These are phyloP conservation scores for Lichtheimia ramosa DNA, from an alignment of 371 early-diverging fungal species.

Conservation along the genomic window DNA sequence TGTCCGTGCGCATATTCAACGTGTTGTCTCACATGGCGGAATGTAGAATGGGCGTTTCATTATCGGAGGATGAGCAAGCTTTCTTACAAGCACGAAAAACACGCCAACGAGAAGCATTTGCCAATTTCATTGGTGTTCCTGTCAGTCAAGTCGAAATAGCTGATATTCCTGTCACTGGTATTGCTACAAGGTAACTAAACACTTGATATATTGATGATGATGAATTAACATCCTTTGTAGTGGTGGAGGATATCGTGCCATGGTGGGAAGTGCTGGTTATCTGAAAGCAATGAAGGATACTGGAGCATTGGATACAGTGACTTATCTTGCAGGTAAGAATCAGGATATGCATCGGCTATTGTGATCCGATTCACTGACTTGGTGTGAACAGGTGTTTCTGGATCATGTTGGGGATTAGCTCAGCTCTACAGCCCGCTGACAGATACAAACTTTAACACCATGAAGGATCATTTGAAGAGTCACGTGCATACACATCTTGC, in stretches of 20 bases:
- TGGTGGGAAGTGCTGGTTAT: conserved; percentile 65
- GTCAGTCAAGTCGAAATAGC: conserved; percentile 52
- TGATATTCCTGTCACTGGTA: conserved; percentile 66
- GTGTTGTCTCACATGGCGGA: too few relatives aligned
- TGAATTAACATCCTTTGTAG: conserved; percentile 24
- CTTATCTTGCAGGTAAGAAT: conserved; percentile 53
- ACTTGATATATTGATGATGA: not conserved
- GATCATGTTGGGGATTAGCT: conserved; percentile 54
- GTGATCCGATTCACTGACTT: not conserved
- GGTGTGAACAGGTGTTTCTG: conserved; percentile 42
- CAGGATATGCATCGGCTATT: not conserved
- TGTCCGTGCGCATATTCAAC: too few relatives aligned
- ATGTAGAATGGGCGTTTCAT: conserved; percentile 32
- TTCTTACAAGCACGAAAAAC: conserved; percentile 51
- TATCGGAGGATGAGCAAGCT: conserved; percentile 47
- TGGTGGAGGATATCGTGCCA: conserved; percentile 73
- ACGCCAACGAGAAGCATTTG: conserved; percentile 58
- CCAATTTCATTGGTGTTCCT: conserved; percentile 67
- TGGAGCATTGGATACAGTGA: conserved; percentile 56
- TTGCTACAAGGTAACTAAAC: conserved; percentile 59
- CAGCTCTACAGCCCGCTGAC: conserved; percentile 33
- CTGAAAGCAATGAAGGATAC: conserved; percentile 55
- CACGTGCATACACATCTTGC: conserved; percentile 37
- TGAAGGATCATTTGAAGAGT: conserved; percentile 25
- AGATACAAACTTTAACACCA: conserved; percentile 9